These are phyloP conservation scores for Diutina sp. DNA, from an alignment of 1,139 yeast genomes.

Conservation along the genomic window DNA sequence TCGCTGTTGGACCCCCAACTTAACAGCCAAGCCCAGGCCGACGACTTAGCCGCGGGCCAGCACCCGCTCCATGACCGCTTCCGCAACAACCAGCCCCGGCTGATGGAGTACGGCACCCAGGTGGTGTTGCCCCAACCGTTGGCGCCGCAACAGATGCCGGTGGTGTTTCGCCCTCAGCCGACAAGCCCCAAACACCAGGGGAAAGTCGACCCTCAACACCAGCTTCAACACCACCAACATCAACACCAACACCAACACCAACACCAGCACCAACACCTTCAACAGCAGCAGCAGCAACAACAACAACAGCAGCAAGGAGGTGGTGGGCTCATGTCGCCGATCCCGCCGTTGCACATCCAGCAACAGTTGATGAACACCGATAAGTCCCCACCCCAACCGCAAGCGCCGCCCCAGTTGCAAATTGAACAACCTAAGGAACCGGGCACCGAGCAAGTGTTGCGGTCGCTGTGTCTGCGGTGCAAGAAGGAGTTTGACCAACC, in stretches of 20 bases:
- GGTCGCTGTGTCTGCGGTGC: slow-evolving; percentile 37
- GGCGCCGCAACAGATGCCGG: not conserved
- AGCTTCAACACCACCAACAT: slow-evolving; percentile 6
- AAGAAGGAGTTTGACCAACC: slow-evolving; percentile 44
- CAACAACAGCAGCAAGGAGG: slow-evolving; percentile 5
- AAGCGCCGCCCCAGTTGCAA: not conserved
- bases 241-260: slow-evolving; percentile 4
- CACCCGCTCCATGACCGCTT: slow-evolving; percentile 2
- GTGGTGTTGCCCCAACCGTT: slow-evolving; percentile 1
- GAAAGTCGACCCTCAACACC: slow-evolving; percentile 7
- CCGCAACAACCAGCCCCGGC: slow-evolving; percentile 1
- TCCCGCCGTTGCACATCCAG: slow-evolving; percentile 34
- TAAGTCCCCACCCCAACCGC: slow-evolving; percentile 2
- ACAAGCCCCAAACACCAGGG: slow-evolving; percentile 7
- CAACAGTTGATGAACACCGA: slow-evolving; percentile 22
- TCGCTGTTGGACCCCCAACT: slow-evolving; percentile 14
- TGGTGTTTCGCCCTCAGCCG: slow-evolving; percentile 8
- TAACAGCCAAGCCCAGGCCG: slow-evolving; percentile 4
- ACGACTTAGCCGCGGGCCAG: not conserved
- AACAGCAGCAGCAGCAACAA: slow-evolving; percentile 2
- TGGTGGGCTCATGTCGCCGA: slow-evolving; percentile 24
- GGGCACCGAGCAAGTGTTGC: slow-evolving; percentile 4
- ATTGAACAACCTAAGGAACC: not conserved
- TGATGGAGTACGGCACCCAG: not conserved
- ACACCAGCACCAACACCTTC: slow-evolving; percentile 5